A percentile compares a stretch with the other conserved stretches of the same genome.
phyloP scores from a whole-genome alignment of 2,329 filamentous ascomycete species.

The Daldinia eschscholtzii region DNA sequence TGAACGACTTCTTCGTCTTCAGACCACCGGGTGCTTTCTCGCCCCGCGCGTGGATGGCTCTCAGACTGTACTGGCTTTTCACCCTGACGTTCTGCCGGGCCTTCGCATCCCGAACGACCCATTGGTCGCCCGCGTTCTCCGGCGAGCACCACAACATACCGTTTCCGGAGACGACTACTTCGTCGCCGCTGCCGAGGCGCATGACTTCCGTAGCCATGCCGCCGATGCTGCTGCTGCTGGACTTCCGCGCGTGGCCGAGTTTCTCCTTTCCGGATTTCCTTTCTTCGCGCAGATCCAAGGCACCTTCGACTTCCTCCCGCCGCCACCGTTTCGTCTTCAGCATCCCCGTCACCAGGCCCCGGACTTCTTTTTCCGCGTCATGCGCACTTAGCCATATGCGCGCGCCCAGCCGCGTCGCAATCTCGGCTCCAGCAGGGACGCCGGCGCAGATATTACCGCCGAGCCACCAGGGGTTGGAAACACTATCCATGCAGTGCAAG shows the following conservation, averaged over 20 bases:
- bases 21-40: conserved; percentile 29
- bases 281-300: conserved; percentile 36
- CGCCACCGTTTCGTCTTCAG: conserved; percentile 62
- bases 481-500: conserved; percentile 72
- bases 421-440: conserved; percentile 67
- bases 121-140: conserved; percentile 25
- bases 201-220: conserved; percentile 57
- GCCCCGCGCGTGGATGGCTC: neutral
- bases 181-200: conserved; percentile 58
- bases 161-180: conserved; percentile 58
- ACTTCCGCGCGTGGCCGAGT: conserved; percentile 41
- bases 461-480: conserved; percentile 71
- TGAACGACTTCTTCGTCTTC: conserved; percentile 39
- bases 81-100: conserved; percentile 1
- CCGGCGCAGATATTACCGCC: conserved; percentile 70
- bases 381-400: conserved; percentile 72
- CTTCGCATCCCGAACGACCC: conserved; percentile 21
- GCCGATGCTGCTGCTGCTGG: conserved; percentile 28
- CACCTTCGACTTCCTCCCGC: conserved; percentile 59
- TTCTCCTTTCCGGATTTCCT: conserved; percentile 12
- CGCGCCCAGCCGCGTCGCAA: conserved; percentile 66
- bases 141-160: conserved; percentile 52
- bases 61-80: conserved; percentile 12
- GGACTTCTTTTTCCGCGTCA: conserved; percentile 69
- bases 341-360: conserved; percentile 64